Base-by-base conservation (phyloP, 2,329 filamentous ascomycete genomes). In the Colletotrichum lupini region DNA sequence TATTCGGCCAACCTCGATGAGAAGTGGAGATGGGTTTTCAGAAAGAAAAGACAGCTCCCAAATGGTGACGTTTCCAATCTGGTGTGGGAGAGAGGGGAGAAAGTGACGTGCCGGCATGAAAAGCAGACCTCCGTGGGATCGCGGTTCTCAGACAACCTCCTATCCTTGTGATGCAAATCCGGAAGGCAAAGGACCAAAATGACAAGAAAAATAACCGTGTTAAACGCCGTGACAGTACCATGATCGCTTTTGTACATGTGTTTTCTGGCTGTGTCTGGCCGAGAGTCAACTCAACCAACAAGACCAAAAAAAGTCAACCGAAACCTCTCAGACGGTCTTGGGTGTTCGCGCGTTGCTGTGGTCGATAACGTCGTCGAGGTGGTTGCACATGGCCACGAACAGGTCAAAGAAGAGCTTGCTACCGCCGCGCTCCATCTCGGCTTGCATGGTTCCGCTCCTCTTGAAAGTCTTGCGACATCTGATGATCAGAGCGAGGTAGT, bases 371-470 rank as follows among this genome's bases (percentile, higher is more conserved):
- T 98, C 95, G 90, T 98, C 95, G 81, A 98, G 93, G 87, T 98
- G 95, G 87, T 98, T 98, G 89, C 95, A 97, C 93, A 98, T 94
- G 80, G 95, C 95, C 82, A 98, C 95, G 84, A 98, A 98, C 85
- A 98, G 88, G 89, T 98, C 95, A 87, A 98, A 98, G 90, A 97
- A 98, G 86, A 98, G 89, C 89, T 95, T 95, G 86, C 91, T 89
- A 80, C 87, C 95, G 83, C 95, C 95, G 84, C 92, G 92, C 88
- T 98, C 94, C 95, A 98, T 98, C 88, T 98, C 95, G 87, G 94
- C 93, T 90, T 98, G 95, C 95, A 98, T 97, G 85, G 95, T 98
- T 85, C 95, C 95, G 87, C 95, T 98, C 86, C 94, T 92, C 92
- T 98, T 98, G 85, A 98, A 98, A 81, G 95, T 98, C 88, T 95